Evolutionary conservation across 2,329 filamentous ascomycete species (phyloP), one percentile per base, ranked within the genome.

Genomic region (Sporothrix pseudoabietina): DNA sequence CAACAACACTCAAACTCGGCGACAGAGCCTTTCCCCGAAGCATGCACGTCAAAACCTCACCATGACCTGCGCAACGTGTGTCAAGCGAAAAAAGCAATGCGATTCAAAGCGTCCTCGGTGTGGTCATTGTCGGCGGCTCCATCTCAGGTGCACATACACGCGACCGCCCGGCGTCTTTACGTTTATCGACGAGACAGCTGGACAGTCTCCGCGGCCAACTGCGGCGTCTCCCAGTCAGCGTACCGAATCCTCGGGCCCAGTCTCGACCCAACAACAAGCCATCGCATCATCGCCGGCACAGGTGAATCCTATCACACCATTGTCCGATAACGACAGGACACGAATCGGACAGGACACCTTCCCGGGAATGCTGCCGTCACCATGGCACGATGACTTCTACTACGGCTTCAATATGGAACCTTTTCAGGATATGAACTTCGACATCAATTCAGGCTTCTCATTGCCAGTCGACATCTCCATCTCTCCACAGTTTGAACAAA

Each of bases 381-480:
- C 69, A 10, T 61, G 69, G 69, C 69, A 71, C 9, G 54, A 71
- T 16, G 69, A 71, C 41, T 71, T 71, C 26, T 61, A 71, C 54
- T 71, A 47, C 22, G 69, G 61, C 16, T 71, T 71, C 32, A 71
- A 61, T 54, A 71, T 54, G 4, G 69, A 71, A 9, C 69, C 69
- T 1, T 61, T 71, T 3, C 55, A 71, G 39, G 55, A 71, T 14
- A 8, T 71, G 22, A 16, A 71, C 39, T 71, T 71, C 12, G 39
- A 39, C 39, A n/a, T 52, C 55, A 54, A 71, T 12, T 26, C 41
- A 3, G 35, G 69, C 39, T 5, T 61, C 2, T n/a, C 19, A 0
- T 22, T 71, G 7, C 57, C 52, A 3, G 3, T 14, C 0, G 44
- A 49, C 14, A 19, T 19, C n/a, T 16, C 44, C 2, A 14, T 14